Base-by-base conservation (phyloP, 352 stramenopile species). In the Globisporangium iwayamae region DNA sequence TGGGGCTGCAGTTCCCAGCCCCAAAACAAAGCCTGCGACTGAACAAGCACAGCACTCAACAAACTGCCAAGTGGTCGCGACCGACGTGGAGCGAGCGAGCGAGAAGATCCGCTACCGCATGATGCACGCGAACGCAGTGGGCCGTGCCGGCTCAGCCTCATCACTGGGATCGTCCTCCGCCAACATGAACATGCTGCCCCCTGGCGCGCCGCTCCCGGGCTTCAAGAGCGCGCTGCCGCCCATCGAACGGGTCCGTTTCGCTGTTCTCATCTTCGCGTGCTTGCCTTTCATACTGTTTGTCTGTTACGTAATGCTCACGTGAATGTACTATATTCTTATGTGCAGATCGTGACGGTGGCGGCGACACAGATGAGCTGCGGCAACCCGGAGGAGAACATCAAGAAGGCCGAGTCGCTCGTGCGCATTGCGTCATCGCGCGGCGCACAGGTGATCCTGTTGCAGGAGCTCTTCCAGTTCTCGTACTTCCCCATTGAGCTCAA, bases 401-500 rank as follows among this genome's bases (percentile, higher is more conserved):
- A 92, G 62, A 94, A 94, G 63, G 89, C 89, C 20, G 89, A 97
- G 76, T 90, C 78, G 52, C 78, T 97, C 48, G 81, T 97, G 60
- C 87, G 91, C 58, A 92, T 94, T 47, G 91, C 91, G 51, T 91
- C 88, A 36, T 91, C 83, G 13, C 87, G 88, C 60, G 90, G 88
- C 25, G 87, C 90, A 38, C 85, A 96, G 63, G 83, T 98, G 41
- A 93, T 98, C 65, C 66, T 97, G 56, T 72, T 97, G 46, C 91
- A 97, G 70, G 91, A 98, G 62, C 69, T 98, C 2, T 98, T 98
- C 72, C 77, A 94, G 65, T 93, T 92, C 53, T 89, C 77, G 53
- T 98, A 97, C 70, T 98, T 98, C 68, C 91, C 87, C 51, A 94
- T 97, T 59, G 89, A 98, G 65, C 77, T 96, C 56, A 94, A 92